Evolutionary conservation across 371 early-diverging fungal species (phyloP).

Genomic region (Lichtheimia ornata): DNA sequence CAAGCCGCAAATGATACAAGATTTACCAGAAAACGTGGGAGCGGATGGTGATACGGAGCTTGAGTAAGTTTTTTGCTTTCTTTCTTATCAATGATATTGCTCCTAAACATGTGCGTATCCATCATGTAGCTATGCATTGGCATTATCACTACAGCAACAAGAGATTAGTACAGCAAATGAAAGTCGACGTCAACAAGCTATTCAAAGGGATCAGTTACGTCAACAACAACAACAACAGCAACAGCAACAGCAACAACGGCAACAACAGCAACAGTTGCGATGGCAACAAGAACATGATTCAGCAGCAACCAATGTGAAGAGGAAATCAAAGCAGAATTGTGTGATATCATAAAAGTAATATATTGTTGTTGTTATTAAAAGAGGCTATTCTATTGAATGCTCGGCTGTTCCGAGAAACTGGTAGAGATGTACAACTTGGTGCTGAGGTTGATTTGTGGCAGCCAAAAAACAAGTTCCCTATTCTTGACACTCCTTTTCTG

Average conservation of each 20-base stretch:
- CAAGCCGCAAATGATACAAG: conserved; percentile 23
- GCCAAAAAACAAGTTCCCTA: background rate
- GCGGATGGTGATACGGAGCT: conserved; percentile 17
- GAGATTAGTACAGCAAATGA: conserved; percentile 28
- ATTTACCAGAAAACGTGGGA: conserved; percentile 1
- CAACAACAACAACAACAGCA: conserved; percentile 5
- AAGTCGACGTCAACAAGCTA: background rate
- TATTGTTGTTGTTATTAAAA: too few relatives aligned
- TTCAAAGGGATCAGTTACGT: background rate
- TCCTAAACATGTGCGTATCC: background rate
- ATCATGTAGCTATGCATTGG: conserved; percentile 55
- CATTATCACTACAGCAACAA: conserved; percentile 59
- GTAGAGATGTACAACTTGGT: too few relatives aligned
- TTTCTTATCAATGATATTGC: background rate
- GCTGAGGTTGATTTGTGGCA: too few relatives aligned
- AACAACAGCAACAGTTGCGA: background rate
- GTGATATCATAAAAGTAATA: too few relatives aligned
- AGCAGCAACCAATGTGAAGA: background rate
- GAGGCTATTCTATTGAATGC: too few relatives aligned
- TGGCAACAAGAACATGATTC: background rate
- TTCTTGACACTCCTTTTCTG: background rate
- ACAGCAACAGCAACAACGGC: conserved; percentile 1
- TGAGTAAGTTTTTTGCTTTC: conserved; percentile 19
- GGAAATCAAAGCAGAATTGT: too few relatives aligned
- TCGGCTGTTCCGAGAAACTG: too few relatives aligned